Base-by-base conservation (phyloP, 2,329 filamentous ascomycete genomes). In the Talaromyces sp. region DNA sequence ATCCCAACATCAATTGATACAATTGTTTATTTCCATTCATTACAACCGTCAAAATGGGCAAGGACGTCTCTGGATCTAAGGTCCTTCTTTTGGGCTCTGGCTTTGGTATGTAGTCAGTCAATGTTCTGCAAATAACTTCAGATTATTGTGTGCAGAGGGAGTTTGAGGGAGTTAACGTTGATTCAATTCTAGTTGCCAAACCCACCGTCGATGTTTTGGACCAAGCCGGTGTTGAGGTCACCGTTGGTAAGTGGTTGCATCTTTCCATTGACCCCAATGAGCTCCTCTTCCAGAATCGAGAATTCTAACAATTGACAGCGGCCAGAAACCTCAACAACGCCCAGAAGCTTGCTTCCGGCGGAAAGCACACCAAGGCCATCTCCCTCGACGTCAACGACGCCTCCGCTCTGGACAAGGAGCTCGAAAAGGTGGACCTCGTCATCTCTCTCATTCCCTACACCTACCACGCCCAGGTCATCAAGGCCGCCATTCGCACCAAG, bases 391-490 rank as follows among this genome's bases (percentile, higher is more conserved):
- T 97, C 71, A 89, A 81, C 74, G 83, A 97, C 78, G 86, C 85
- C 59, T 79, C 84, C 65, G 92, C 91, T 38, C 88, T 98, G 66
- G 93, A 97, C 74, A 87, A 88, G 62, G 92, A 88, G 75, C 86
- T 97, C 67, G 88, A 85, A 75, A 88, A 96, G 84, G 85, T 91
- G 77, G 91, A 95, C 76, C 81, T 96, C 11, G 88, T 90, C 76
- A 90, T 93, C 77, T 87, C 83, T 75, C 79, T 98, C 79, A 97
- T 98, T 72, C 94, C 94, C 60, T 98, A 97, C 83, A 96, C 88
- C 67, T 92, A 88, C 86, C 93, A 96, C 79, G 91, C 90, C 54
- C 84, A 86, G 64, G 93, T 97, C 73, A 96, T 97, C 87, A 94
- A 96, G 86, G 89, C 90, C 40, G 94, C 93, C 69, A 97, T 98